A percentile compares a stretch with the other conserved stretches of the same genome.
Evolutionary conservation across 352 stramenopile species (phyloP).

Genomic region (Pythium brachiatum): DNA sequence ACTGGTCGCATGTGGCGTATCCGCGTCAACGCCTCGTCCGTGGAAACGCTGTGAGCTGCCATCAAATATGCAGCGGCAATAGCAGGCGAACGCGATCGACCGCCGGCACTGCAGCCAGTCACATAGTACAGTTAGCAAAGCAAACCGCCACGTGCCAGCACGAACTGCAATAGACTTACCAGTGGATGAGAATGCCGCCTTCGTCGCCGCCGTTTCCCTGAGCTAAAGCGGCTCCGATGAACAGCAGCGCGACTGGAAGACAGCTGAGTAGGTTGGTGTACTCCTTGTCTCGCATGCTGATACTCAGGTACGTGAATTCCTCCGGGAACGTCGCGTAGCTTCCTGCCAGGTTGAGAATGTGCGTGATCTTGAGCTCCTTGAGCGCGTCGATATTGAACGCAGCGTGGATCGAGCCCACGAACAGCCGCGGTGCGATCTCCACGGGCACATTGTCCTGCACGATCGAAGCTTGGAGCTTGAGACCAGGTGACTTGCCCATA

Average conservation of each 20-base stretch:
- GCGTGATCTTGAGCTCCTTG: conserved; percentile 69
- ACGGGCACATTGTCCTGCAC: conserved; percentile 87
- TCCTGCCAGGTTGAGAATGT: conserved; percentile 86
- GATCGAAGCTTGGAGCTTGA: conserved; percentile 60
- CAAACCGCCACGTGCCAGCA: no score
- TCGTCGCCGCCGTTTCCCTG: conserved; percentile 14
- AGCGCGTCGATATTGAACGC: conserved; percentile 86
- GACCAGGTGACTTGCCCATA: conserved; percentile 55
- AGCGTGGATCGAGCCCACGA: conserved; percentile 83
- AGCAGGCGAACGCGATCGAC: conserved; percentile 79
- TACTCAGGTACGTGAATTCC: conserved; percentile 87
- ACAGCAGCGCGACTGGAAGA: conserved; percentile 70
- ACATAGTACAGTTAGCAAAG: not conserved
- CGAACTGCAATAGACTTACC: conserved; percentile 24
- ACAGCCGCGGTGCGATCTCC: conserved; percentile 64
- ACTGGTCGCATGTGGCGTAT: conserved; percentile 64
- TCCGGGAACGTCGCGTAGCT: conserved; percentile 85
- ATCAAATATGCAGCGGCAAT: conserved; percentile 82
- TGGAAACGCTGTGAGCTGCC: conserved; percentile 54
- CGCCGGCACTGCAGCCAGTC: conserved; percentile 41
- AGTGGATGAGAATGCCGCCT: conserved; percentile 83
- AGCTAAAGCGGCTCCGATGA: conserved; percentile 71
- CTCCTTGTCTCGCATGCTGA: conserved; percentile 90
- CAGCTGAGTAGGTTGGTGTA: conserved; percentile 87
- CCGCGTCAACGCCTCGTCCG: conserved; percentile 41